phyloP scores from a whole-genome alignment of 1,284 basidiomycete genomes.

The Farysia itapuensis region DNA sequence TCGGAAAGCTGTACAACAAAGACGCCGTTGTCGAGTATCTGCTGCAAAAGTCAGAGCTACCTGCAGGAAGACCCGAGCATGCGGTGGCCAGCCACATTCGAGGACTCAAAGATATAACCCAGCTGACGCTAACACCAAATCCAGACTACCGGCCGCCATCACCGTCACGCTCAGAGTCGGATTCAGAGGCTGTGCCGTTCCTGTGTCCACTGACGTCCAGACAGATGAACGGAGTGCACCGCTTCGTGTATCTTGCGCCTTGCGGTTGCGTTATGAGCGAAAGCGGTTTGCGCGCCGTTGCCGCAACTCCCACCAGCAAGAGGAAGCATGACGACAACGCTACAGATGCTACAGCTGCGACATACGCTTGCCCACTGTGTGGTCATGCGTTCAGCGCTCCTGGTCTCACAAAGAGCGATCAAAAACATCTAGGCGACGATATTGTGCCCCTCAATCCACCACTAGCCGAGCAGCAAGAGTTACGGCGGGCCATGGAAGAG shows the following conservation, averaged over 20 bases:
- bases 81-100: slow-evolving; percentile 28
- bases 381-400: slow-evolving; percentile 27
- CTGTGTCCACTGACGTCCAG: slow-evolving; percentile 51
- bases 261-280: slow-evolving; percentile 53
- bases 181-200: slow-evolving; percentile 30
- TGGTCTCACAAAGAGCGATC: slow-evolving; percentile 18
- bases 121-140: slow-evolving; percentile 37
- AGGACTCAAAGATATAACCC: slow-evolving; percentile 43
- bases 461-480: slow-evolving; percentile 13
- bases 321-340: neutral
- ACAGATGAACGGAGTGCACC: slow-evolving; percentile 52
- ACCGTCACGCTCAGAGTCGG: slow-evolving; percentile 1
- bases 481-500: slow-evolving; percentile 35
- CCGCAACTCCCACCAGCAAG: neutral
- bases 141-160: slow-evolving; percentile 27
- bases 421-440: slow-evolving; percentile 7
- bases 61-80: neutral
- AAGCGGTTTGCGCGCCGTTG: slow-evolving; percentile 36
- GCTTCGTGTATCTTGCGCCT: slow-evolving; percentile 45
- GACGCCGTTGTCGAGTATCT: slow-evolving; percentile 52
- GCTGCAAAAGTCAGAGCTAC: slow-evolving; percentile 15
- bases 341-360: neutral
- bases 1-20: slow-evolving; percentile 57
- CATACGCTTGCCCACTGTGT: slow-evolving; percentile 40
- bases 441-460: slow-evolving; percentile 46